Evolutionary conservation across 768 basidiomycete genomes (phyloP).

Genomic region (Xerocomus brunneocitrinus): DNA sequence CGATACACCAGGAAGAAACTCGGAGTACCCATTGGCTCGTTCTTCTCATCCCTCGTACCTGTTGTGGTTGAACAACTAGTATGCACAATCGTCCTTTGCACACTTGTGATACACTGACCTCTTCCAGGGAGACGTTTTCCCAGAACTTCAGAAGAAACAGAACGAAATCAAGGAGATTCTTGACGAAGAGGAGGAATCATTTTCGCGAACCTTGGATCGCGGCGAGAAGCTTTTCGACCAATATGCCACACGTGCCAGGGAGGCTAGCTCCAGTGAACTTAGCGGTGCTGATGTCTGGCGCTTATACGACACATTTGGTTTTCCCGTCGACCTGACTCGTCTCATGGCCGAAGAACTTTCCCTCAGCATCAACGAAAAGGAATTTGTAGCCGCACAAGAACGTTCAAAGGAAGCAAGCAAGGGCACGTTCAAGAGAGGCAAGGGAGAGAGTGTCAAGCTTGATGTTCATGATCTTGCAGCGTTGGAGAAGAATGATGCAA

Average conservation of each 20-base stretch:
- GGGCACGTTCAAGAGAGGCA: slow-evolving; percentile 68
- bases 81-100: slow-evolving; percentile 14
- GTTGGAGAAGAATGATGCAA: slow-evolving; percentile 68
- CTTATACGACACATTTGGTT: slow-evolving; percentile 96
- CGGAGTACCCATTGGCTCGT: slow-evolving; percentile 84
- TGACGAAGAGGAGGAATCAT: slow-evolving; percentile 96
- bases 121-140: slow-evolving; percentile 77
- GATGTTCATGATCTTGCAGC: slow-evolving; percentile 93
- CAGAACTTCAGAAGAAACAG: slow-evolving; percentile 81
- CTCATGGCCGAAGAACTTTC: slow-evolving; percentile 96
- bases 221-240: slow-evolving; percentile 95
- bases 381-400: slow-evolving; percentile 86
- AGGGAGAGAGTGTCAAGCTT: slow-evolving; percentile 70
- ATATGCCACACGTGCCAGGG: slow-evolving; percentile 66
- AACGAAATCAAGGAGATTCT: slow-evolving; percentile 90
- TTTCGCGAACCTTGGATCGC: slow-evolving; percentile 93
- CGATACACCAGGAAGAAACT: slow-evolving; percentile 95
- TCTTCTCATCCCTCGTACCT: slow-evolving; percentile 91
- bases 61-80: slow-evolving; percentile 89
- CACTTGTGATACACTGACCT: slow-evolving; percentile 7
- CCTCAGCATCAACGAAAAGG: slow-evolving; percentile 76
- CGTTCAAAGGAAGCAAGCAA: slow-evolving; percentile 91
- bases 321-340: slow-evolving; percentile 93
- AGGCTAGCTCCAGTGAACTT: slow-evolving; percentile 60
- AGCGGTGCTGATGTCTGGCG: slow-evolving; percentile 95